Evolutionary conservation across 140 eudicot species (phyloP), one percentile per base, ranked within the genome.

Genomic region (Bidens hawaiensis): DNA sequence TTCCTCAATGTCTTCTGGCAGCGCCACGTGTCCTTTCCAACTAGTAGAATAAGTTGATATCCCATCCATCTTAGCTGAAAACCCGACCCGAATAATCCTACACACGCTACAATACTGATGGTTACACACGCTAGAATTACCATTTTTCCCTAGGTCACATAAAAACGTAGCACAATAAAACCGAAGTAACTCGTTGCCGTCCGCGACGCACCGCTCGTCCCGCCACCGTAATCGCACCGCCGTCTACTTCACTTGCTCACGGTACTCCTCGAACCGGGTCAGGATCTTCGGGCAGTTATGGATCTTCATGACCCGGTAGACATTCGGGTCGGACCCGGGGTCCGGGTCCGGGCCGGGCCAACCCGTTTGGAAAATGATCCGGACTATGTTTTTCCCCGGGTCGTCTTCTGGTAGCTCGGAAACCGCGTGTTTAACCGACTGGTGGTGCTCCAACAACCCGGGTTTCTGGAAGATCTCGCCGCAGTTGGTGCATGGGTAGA

Each of bases 101-200:
- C 97, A 89, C 13, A 79, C 85, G 38, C 95, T 83, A 9, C 97
- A 89, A 43, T 80, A 86, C 62, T 83, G 87, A 13, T 85, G 93
- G 41, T 50, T 75, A 30, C 97, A 89, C 0, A 89, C 27, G 71
- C 68, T 72, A 31, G 94, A 86, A 77, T 86, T 81, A 68, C 85
- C 93, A 3, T 87, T 83, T 63, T 83, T 79, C 75, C 95, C 95
- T 42, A 89, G 43, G 53, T 83, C 91, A 36, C 97, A 89, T 16
- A 83, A 17, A 53, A 74, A 89, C 12, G 97, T 89, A 33, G 94
- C 71, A 26, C 97, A 89, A 74, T 85, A 83, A 30, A 89, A 89
- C 70, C 97, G 80, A 28, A 89, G 69, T 15, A 81, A 82, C 82
- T 89, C 97, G 63, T 89, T 89, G 1, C 97, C 97, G 69, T 89